Conservation (phyloP, 352 stramenopile genomes). For the Globisporangium irregulare region DNA sequence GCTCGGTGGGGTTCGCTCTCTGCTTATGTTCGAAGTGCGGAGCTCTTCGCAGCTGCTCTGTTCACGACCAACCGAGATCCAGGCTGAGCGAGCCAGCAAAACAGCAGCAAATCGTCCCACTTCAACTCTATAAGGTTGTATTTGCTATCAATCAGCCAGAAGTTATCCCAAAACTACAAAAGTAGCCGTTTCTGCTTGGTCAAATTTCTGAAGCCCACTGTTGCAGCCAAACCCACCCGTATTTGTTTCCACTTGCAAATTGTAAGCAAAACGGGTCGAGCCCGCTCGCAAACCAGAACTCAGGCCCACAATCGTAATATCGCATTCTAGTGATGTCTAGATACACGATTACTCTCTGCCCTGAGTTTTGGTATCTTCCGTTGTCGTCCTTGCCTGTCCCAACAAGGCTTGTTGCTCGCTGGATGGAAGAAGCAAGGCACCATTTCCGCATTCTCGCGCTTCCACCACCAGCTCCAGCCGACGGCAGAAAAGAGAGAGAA, state of each 20-base stretch:
- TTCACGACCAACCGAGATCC: not conserved
- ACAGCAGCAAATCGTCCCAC: not conserved
- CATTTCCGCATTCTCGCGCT: constrained; percentile 17
- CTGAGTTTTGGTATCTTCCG: constrained; percentile 7
- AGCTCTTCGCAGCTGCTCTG: not conserved
- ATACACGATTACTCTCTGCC: constrained; percentile 1
- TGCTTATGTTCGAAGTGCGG: not conserved
- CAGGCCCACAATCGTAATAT: not conserved
- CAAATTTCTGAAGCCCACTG: constrained; percentile 7
- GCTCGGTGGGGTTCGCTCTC: not conserved
- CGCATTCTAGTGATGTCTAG: not conserved
- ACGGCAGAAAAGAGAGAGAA: constrained; percentile 10
- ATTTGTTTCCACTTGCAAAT: not conserved
- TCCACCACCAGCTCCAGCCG: not conserved
- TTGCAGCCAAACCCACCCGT: not conserved
- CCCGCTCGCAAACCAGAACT: not conserved
- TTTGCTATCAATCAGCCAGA: no score
- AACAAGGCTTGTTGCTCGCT: not conserved
- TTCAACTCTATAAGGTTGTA: not conserved
- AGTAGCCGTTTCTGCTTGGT: not conserved
- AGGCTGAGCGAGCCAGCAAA: not conserved
- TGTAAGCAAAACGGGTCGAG: not conserved
- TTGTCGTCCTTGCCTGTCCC: no score
- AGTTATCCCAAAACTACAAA: not conserved
- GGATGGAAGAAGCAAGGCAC: not conserved